A percentile compares a stretch with the other conserved stretches of the same genome.
Conservation (phyloP, 2,329 filamentous ascomycete genomes). For the Sporothrix schenckii region DNA sequence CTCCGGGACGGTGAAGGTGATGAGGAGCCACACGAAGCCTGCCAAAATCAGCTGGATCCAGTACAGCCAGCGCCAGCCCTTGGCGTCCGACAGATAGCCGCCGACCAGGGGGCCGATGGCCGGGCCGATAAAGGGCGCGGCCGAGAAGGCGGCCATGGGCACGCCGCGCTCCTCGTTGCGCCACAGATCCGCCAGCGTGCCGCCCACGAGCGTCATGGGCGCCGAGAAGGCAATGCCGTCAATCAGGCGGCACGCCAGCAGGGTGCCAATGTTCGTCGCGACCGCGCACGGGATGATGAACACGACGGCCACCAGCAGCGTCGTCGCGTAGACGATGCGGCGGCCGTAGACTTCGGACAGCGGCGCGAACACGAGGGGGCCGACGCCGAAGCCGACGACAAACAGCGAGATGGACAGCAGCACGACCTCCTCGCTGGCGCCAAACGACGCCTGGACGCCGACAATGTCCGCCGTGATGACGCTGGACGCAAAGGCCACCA, state of each 20-base stretch:
- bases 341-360: constrained; percentile 75
- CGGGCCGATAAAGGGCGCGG: constrained; percentile 80
- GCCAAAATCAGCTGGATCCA: constrained; percentile 79
- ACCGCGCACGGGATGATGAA: constrained; percentile 82
- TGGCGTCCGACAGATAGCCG: constrained; percentile 53
- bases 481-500: constrained; percentile 70
- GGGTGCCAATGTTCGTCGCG: constrained; percentile 72
- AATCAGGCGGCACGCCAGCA: constrained; percentile 75
- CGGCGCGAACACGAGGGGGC: constrained; percentile 78
- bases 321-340: constrained; percentile 69
- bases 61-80: constrained; percentile 39
- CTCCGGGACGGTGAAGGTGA: constrained; percentile 87
- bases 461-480: constrained; percentile 77
- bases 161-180: constrained; percentile 80
- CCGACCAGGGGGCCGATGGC: constrained; percentile 76
- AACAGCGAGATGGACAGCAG: constrained; percentile 75
- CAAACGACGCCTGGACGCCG: constrained; percentile 65
- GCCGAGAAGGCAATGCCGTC: constrained; percentile 84
- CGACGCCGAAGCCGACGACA: constrained; percentile 79
- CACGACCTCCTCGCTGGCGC: constrained; percentile 71
- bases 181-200: constrained; percentile 83
- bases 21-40: constrained; percentile 69
- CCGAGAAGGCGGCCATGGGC: constrained; percentile 83
- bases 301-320: constrained; percentile 69
- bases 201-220: constrained; percentile 83